Evolutionary conservation across 768 basidiomycete genomes (phyloP).

Genomic region (Russula emetica): DNA sequence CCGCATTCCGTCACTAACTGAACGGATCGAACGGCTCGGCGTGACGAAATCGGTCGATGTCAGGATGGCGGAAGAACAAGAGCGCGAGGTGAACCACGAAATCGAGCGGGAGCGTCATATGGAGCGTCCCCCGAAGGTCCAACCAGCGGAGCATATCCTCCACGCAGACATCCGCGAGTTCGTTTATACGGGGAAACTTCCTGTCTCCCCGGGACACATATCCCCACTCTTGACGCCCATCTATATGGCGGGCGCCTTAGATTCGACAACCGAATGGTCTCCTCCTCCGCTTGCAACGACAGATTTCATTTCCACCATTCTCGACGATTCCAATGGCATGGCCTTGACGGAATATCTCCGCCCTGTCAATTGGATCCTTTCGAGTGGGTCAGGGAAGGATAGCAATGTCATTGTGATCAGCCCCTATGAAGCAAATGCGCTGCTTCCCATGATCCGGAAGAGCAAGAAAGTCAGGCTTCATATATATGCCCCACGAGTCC

Average conservation of each 20-base stretch:
- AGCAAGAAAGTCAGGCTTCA: constrained; percentile 3
- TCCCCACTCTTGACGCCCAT: not conserved
- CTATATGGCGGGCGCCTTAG: not conserved
- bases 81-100: constrained; percentile 23
- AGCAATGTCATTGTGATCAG: not conserved
- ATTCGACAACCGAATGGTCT: not conserved
- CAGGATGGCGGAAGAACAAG: not conserved
- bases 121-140: constrained; percentile 10
- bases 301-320: not conserved
- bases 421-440: not conserved
- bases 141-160: constrained; percentile 8
- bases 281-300: not conserved
- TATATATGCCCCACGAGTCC: constrained; percentile 7
- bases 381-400: not conserved
- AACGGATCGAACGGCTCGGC: not conserved
- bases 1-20: not conserved
- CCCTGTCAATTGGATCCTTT: constrained; percentile 1
- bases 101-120: constrained; percentile 20
- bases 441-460: constrained; percentile 1
- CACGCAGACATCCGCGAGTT: constrained; percentile 17
- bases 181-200: constrained; percentile 14
- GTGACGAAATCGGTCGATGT: not conserved
- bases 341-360: not conserved
- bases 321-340: not conserved
- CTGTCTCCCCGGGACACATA: not conserved